These are phyloP conservation scores for Yarrowia sp. DNA, from an alignment of 805 yeast genomes.

Conservation along the genomic window DNA sequence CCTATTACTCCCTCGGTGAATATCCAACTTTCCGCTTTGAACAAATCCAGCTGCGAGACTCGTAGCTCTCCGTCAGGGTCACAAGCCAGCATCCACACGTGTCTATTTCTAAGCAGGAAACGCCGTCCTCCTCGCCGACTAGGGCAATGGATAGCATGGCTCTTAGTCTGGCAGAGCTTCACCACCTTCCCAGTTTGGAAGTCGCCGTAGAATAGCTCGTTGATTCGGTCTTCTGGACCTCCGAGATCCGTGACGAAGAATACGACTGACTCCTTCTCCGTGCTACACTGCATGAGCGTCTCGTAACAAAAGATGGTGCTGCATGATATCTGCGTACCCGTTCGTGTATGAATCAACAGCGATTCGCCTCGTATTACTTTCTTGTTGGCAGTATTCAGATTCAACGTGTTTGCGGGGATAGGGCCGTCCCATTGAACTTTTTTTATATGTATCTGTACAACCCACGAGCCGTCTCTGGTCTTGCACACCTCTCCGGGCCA, in stretches of 20 bases:
- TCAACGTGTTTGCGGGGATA: neutral
- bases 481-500: conserved; percentile 3
- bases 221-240: neutral
- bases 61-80: neutral
- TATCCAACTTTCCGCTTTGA: neutral
- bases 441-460: neutral
- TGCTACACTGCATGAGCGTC: conserved; percentile 10
- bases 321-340: neutral
- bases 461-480: conserved; percentile 2
- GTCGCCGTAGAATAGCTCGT: conserved; percentile 1
- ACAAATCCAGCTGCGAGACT: neutral
- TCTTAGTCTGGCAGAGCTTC: neutral
- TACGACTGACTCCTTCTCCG: neutral
- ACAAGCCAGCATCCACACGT: conserved; percentile 8
- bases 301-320: conserved; percentile 8
- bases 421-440: conserved; percentile 10
- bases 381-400: neutral
- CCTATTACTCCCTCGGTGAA: neutral
- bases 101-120: neutral
- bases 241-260: conserved; percentile 9
- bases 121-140: conserved; percentile 3
- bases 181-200: neutral
- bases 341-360: neutral
- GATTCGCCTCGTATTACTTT: conserved; percentile 1
- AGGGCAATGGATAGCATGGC: conserved; percentile 7